Percentiles rank a stretch among this genome's conserved stretches.
Evolutionary conservation across 257 asterid species (phyloP).

Genomic region (Solanum medicagineum): DNA sequence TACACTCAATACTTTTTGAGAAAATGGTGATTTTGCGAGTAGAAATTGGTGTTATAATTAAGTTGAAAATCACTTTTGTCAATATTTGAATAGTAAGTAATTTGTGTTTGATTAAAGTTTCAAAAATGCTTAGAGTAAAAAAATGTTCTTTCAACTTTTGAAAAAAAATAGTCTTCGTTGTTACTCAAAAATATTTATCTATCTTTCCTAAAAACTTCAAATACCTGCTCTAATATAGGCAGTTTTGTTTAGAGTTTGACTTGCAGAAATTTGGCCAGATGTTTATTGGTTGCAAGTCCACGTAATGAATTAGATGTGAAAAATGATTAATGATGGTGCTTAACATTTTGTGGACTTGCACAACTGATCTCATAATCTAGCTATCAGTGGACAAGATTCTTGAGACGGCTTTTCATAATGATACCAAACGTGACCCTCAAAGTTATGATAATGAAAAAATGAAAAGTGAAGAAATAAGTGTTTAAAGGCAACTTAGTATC

Average conservation of each 20-base stretch:
- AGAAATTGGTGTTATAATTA: background rate
- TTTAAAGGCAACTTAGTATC: background rate
- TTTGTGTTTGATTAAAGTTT: background rate
- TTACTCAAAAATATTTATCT: background rate
- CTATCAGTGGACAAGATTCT: background rate
- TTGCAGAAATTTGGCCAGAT: background rate
- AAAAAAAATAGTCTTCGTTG: background rate
- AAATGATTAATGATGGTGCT: no score
- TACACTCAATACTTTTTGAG: background rate
- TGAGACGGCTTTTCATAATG: background rate
- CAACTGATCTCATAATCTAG: background rate
- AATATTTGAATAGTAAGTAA: background rate
- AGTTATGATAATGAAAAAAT: background rate
- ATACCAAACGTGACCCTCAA: background rate
- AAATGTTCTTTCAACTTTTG: background rate
- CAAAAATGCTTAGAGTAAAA: background rate
- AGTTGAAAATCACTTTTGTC: background rate
- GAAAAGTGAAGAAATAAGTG: background rate
- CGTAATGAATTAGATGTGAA: background rate
- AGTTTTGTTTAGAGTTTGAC: background rate
- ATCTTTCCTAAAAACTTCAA: background rate
- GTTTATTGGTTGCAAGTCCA: background rate
- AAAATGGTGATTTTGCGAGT: background rate
- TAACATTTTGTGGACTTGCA: no score
- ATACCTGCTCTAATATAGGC: background rate